Conservation (phyloP, 805 yeast genomes). For the Metschnikowia lunata region DNA sequence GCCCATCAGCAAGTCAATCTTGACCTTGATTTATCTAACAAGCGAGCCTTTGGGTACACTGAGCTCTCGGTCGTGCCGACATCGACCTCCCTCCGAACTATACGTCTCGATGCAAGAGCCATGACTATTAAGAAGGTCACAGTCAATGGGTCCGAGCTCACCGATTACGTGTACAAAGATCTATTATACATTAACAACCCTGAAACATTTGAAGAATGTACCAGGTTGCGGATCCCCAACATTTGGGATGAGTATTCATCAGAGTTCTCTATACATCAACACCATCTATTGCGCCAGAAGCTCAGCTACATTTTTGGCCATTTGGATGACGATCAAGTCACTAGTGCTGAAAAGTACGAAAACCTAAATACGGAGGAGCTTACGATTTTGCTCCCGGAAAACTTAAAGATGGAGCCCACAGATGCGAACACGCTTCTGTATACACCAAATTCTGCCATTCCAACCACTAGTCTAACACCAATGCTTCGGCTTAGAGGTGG, state of each 20-base stretch:
- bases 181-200: constrained; percentile 38
- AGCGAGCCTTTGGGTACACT: constrained; percentile 63
- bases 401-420: constrained; percentile 56
- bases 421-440: constrained; percentile 32
- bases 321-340: constrained; percentile 27
- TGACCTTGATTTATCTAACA: constrained; percentile 71
- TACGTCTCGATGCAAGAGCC: constrained; percentile 79
- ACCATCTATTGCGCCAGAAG: constrained; percentile 53
- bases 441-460: constrained; percentile 28
- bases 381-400: constrained; percentile 58
- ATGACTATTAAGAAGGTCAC: constrained; percentile 58
- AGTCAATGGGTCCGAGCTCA: constrained; percentile 53
- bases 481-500: constrained; percentile 33
- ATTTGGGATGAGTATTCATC: constrained; percentile 42
- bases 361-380: constrained; percentile 59
- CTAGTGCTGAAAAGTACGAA: constrained; percentile 6
- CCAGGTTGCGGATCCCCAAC: constrained; percentile 23
- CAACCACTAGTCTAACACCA: constrained; percentile 31
- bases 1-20: constrained; percentile 81
- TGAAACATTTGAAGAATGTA: constrained; percentile 24
- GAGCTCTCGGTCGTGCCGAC: constrained; percentile 79
- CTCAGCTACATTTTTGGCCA: constrained; percentile 52
- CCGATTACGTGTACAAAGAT: constrained; percentile 56
- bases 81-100: constrained; percentile 48
- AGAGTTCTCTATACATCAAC: constrained; percentile 47